Evolutionary conservation across 768 basidiomycete genomes (phyloP).

Genomic region (Suillus subaureus): DNA sequence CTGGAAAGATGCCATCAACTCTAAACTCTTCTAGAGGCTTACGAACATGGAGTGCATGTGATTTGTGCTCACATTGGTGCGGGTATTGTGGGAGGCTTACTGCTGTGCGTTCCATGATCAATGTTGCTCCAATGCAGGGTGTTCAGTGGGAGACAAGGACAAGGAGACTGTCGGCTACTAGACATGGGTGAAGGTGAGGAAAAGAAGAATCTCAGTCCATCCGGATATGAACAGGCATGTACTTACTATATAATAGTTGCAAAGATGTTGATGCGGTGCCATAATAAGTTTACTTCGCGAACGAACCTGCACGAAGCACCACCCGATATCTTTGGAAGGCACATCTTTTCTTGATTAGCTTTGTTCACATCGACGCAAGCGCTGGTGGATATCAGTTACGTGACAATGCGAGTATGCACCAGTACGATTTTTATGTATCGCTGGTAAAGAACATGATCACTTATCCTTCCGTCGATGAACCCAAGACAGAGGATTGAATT

Average conservation of each 20-base stretch:
- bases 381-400: neutral
- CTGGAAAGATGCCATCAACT: neutral
- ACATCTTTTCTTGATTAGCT: neutral
- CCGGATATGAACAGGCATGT: neutral
- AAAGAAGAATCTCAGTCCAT: neutral
- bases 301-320: too few species aligned
- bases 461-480: neutral
- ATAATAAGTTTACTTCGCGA: too few species aligned
- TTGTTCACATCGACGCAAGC: neutral
- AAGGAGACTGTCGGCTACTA: neutral
- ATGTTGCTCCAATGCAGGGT: neutral
- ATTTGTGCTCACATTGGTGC: slow-evolving; percentile 23
- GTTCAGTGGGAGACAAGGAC: neutral
- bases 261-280: neutral
- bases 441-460: neutral
- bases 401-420: neutral
- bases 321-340: too few species aligned
- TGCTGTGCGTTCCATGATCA: neutral
- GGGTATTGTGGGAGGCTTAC: slow-evolving; percentile 22
- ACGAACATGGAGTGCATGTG: too few species aligned
- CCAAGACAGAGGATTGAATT: neutral
- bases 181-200: neutral
- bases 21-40: neutral
- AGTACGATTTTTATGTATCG: neutral
- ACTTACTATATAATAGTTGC: neutral